These are phyloP conservation scores for Podosphaera fusca DNA, from an alignment of 2,329 filamentous ascomycete genomes.

Conservation along the genomic window DNA sequence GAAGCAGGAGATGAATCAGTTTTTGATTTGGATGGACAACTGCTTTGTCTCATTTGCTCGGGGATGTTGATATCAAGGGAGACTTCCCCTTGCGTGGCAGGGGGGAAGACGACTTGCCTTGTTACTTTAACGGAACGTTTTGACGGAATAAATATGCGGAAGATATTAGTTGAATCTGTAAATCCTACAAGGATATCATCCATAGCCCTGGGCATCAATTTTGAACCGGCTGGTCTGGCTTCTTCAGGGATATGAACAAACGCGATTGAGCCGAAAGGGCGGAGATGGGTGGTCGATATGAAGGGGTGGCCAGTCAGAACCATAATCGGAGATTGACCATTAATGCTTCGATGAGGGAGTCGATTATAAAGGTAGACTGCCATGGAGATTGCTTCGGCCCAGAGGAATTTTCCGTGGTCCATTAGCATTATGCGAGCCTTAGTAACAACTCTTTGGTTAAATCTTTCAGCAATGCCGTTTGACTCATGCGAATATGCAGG, in stretches of 20 bases:
- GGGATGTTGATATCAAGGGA: not conserved
- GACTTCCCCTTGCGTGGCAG: not conserved
- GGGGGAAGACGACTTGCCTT: slow-evolving; percentile 1
- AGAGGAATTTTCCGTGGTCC: not conserved
- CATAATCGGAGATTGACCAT: not conserved
- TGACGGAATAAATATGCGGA: slow-evolving; percentile 1
- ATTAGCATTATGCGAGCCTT: not conserved
- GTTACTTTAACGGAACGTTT: not conserved
- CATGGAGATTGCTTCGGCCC: not conserved
- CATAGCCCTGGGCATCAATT: not conserved
- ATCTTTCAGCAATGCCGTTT: not conserved
- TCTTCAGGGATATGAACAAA: not conserved
- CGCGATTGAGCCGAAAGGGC: not conserved
- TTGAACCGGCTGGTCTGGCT: not conserved
- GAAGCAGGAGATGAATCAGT: not conserved
- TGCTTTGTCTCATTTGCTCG: not conserved
- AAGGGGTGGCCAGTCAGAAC: not conserved
- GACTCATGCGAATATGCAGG: not conserved
- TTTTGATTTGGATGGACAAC: not conserved
- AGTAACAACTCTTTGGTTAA: not conserved
- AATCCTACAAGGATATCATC: slow-evolving; percentile 1
- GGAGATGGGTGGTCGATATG: not conserved
- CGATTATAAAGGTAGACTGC: not conserved
- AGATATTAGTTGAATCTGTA: not conserved
- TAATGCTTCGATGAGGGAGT: not conserved